A percentile compares a stretch with the other conserved stretches of the same genome.
phyloP scores from a whole-genome alignment of 768 basidiomycete species.

The Lactarius evosmus region DNA sequence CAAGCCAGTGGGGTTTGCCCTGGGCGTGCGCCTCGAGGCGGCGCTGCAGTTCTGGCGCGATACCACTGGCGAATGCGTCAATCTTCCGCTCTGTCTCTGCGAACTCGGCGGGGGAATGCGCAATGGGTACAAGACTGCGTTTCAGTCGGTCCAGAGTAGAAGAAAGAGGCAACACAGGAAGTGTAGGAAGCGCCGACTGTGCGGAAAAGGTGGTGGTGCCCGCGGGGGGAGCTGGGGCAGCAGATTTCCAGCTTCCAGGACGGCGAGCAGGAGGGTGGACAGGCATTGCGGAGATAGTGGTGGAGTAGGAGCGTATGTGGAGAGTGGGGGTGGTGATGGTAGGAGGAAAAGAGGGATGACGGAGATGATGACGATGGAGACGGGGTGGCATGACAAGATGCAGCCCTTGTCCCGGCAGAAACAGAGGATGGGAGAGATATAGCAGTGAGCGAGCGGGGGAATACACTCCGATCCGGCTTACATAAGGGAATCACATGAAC shows the following conservation, averaged over 20 bases:
- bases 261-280: slow-evolving; percentile 32
- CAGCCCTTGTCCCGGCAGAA: not conserved
- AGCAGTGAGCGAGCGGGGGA: not conserved
- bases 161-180: slow-evolving; percentile 72
- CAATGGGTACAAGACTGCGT: slow-evolving; percentile 68
- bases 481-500: not conserved
- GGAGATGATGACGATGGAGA: not conserved
- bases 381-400: not conserved
- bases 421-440: not conserved
- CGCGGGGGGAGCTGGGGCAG: slow-evolving; percentile 53
- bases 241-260: slow-evolving; percentile 66
- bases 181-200: slow-evolving; percentile 59
- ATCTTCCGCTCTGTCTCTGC: slow-evolving; percentile 56
- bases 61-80: slow-evolving; percentile 52
- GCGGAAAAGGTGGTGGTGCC: slow-evolving; percentile 60
- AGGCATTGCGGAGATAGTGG: not conserved
- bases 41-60: slow-evolving; percentile 54
- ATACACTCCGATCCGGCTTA: not conserved
- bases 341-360: not conserved
- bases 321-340: not conserved
- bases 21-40: slow-evolving; percentile 54
- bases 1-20: slow-evolving; percentile 74
- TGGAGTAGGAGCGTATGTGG: not conserved
- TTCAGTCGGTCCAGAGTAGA: slow-evolving; percentile 68
- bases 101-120: slow-evolving; percentile 60